Conservation (phyloP, 169 alveolate genomes). For the Plasmodium inui region DNA sequence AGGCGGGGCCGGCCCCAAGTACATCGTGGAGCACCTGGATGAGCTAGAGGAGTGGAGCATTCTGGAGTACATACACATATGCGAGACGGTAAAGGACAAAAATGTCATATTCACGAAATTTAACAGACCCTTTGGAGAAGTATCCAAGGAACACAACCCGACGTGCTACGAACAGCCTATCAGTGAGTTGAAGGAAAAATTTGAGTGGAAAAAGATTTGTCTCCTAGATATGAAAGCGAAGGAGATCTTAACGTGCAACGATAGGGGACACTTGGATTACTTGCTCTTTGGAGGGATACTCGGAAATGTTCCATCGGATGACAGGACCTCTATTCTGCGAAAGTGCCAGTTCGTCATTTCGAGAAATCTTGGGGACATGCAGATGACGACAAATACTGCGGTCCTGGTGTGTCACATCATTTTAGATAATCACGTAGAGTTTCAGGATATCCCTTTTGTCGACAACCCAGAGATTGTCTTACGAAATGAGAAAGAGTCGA, state of each 20-base stretch:
- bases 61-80: slow-evolving; percentile 77
- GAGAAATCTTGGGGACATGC: slow-evolving; percentile 75
- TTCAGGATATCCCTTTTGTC: slow-evolving; percentile 56
- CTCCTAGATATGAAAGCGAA: slow-evolving; percentile 64
- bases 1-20: neutral
- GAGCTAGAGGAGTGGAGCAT: slow-evolving; percentile 77
- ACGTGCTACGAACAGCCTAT: slow-evolving; percentile 41
- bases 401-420: slow-evolving; percentile 76
- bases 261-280: slow-evolving; percentile 28
- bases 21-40: slow-evolving; percentile 57
- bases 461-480: slow-evolving; percentile 54
- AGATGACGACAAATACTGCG: slow-evolving; percentile 80
- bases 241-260: slow-evolving; percentile 32
- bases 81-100: slow-evolving; percentile 67
- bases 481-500: slow-evolving; percentile 40
- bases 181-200: slow-evolving; percentile 26
- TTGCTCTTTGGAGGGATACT: slow-evolving; percentile 53
- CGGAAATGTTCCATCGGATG: slow-evolving; percentile 82
- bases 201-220: slow-evolving; percentile 39
- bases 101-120: slow-evolving; percentile 72
- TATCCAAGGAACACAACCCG: slow-evolving; percentile 16
- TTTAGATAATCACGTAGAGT: slow-evolving; percentile 37
- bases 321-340: slow-evolving; percentile 76
- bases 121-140: slow-evolving; percentile 43
- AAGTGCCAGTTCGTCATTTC: slow-evolving; percentile 49